Base-by-base conservation (phyloP, 495 filamentous ascomycete genomes). In the Penicillium diatomitis region DNA sequence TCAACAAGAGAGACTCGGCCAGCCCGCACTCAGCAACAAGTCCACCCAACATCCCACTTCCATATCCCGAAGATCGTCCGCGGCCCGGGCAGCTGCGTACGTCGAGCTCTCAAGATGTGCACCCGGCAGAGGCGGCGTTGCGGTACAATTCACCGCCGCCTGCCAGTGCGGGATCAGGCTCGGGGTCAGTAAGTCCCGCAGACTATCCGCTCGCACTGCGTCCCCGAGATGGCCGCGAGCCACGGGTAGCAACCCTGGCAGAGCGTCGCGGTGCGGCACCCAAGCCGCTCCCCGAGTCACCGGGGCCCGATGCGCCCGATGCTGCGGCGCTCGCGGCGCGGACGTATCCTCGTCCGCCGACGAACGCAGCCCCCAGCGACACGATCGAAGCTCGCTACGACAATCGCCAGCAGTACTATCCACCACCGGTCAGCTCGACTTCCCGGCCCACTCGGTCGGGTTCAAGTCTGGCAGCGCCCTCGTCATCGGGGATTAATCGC, bases 241-340 rank as follows among this genome's bases (percentile, higher is more conserved):
- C 63, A 4, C 68, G 67, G 49, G 56, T 67, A 41, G 64, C 65
- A 28, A 73, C 73, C 8, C 68, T 90, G 44, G 85, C 85, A 6
- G 85, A 90, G 59, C 75, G 87, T 35, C 85, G 85, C 32, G 86
- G 83, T 8, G 64, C 63, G 44, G 78, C 75, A 8, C 87, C 87
- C 43, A 89, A 84, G 57, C 85, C 87, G 46, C 60, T 92, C 30
- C 87, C 87, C 33, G 84, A 86, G 50, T 90, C 88, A 2, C 79
- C 82, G 28, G 85, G 80, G 12, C 81, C 84, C 12, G 82, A 83
- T 50, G 71, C 71, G 12, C 86, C 87, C 33, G 83, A 86, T 41
- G 79, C 81, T 52, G 82, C 88, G 44, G 80, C 79, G 9, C 68
- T 90, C 39, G 89, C 87, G 58, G 47, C 60, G 6, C 57, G 62